A percentile compares a stretch with the other conserved stretches of the same genome.
phyloP scores from a whole-genome alignment of 306 rosid species.

The Quercus glauca region DNA sequence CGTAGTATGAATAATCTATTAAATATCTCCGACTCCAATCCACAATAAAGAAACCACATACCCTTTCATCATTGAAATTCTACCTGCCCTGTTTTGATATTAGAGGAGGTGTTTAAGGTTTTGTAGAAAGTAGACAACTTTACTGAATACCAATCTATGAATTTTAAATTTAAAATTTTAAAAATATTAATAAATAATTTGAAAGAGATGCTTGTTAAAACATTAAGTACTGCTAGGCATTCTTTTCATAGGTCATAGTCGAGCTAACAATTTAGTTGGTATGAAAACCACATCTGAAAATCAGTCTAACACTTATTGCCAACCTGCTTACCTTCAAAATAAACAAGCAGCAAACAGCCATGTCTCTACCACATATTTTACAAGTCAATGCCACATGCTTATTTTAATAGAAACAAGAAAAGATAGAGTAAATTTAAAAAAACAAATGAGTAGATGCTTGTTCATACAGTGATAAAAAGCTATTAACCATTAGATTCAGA shows the following conservation, averaged over 20 bases:
- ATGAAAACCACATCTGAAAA: neutral
- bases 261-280: neutral
- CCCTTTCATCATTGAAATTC: neutral
- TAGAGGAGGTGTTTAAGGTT: neutral
- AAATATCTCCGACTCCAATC: neutral
- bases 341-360: neutral
- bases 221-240: neutral
- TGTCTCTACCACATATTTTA: neutral
- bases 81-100: neutral
- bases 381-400: neutral
- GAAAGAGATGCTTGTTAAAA: neutral
- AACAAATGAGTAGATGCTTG: neutral
- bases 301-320: neutral
- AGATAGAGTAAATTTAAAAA: neutral
- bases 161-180: neutral
- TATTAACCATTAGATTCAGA: conserved; percentile 42
- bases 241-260: neutral
- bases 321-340: neutral
- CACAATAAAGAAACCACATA: neutral
- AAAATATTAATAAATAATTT: neutral
- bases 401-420: neutral
- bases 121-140: neutral
- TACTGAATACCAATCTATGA: neutral
- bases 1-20: neutral
- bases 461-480: conserved; percentile 1